Conservation (phyloP, 2,329 filamentous ascomycete species). For the Ophiostoma angusticollis region DNA sequence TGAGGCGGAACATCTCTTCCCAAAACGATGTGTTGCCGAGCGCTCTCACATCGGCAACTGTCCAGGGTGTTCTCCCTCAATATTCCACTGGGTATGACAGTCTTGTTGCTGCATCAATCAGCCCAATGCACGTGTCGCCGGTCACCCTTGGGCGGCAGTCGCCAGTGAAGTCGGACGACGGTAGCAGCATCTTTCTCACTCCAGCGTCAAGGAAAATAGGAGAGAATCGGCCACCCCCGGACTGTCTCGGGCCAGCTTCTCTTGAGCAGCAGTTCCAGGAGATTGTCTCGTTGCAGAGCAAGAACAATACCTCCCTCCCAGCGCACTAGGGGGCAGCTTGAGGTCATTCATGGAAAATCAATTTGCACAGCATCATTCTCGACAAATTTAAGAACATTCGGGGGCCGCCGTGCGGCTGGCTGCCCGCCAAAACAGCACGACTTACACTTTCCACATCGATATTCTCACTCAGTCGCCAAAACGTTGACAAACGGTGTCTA, state of each 20-base stretch:
- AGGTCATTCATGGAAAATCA: not conserved
- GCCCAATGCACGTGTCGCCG: conserved; percentile 5
- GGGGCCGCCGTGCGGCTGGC: not conserved
- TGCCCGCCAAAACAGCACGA: not conserved
- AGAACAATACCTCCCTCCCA: conserved; percentile 8
- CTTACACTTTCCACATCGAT: conserved; percentile 1
- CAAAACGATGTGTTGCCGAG: conserved; percentile 25
- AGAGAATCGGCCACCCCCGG: conserved; percentile 31
- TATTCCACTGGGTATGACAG: conserved; percentile 12
- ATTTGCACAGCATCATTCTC: conserved; percentile 1
- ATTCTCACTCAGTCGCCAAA: not conserved
- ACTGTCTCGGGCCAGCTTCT: conserved; percentile 16
- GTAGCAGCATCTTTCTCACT: conserved; percentile 11
- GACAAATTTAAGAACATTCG: conserved; percentile 1
- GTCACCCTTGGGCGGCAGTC: conserved; percentile 11
- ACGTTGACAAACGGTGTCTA: not conserved
- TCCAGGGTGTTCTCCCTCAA: conserved; percentile 32
- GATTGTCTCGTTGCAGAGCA: conserved; percentile 9
- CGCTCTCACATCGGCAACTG: conserved; percentile 38
- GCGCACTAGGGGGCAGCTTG: conserved; percentile 7
- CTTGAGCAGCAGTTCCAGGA: conserved; percentile 19
- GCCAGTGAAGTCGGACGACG: conserved; percentile 13
- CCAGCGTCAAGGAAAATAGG: conserved; percentile 22
- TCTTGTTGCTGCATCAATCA: conserved; percentile 10
- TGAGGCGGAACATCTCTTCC: conserved; percentile 33